Evolutionary conservation across 2,329 filamentous ascomycete genomes (phyloP).

Genomic region (Fusarium pininemorale): DNA sequence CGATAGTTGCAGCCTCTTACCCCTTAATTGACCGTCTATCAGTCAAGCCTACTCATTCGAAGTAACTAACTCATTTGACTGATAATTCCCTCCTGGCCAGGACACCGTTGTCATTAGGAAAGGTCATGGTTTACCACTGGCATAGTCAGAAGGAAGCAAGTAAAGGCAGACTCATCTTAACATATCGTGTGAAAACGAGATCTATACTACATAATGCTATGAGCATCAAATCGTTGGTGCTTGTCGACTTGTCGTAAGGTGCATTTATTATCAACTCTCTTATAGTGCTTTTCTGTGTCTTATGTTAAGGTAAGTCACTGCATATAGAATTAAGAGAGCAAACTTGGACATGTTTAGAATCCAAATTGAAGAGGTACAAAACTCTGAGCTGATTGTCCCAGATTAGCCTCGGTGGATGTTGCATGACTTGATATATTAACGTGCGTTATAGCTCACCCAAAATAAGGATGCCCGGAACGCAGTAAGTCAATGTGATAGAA

Average conservation of each 20-base stretch:
- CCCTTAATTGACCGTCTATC: accelerated
- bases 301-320: background rate
- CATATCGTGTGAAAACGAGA: accelerated
- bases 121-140: accelerated
- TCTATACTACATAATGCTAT: accelerated
- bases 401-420: no score
- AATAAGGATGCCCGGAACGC: accelerated
- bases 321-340: accelerated
- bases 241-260: no score
- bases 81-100: accelerated
- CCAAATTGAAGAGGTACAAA: no score
- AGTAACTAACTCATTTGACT: accelerated
- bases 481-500: accelerated
- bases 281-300: background rate
- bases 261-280: accelerated
- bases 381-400: accelerated
- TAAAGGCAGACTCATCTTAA: accelerated
- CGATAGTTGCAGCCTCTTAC: accelerated
- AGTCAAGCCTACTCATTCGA: accelerated
- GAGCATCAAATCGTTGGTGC: background rate
- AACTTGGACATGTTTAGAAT: accelerated
- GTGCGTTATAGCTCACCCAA: accelerated
- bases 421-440: no score
- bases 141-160: accelerated
- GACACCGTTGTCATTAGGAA: accelerated